Conservation (phyloP, 1,284 basidiomycete species). For the Heterobasidion annosum region DNA sequence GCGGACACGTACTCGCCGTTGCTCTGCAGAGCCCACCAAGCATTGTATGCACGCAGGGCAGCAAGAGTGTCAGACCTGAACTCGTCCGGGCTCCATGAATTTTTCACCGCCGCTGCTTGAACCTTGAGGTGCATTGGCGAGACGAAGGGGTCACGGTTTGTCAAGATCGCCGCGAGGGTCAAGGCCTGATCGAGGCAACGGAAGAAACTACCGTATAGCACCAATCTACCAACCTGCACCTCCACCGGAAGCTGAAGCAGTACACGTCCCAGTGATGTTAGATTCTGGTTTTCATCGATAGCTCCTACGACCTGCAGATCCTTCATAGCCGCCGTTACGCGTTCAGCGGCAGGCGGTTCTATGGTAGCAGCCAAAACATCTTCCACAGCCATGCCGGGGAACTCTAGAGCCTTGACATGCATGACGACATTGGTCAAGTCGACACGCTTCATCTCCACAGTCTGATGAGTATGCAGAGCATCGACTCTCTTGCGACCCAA, state of each 20-base stretch:
- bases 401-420: conserved; percentile 96
- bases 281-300: conserved; percentile 66
- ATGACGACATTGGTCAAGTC: conserved; percentile 89
- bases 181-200: conserved; percentile 86
- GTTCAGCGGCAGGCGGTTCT: conserved; percentile 79
- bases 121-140: conserved; percentile 66
- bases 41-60: conserved; percentile 74
- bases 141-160: conserved; percentile 88
- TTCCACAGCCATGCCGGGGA: conserved; percentile 82
- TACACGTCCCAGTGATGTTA: conserved; percentile 85
- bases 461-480: conserved; percentile 73
- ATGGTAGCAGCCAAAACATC: conserved; percentile 83
- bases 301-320: conserved; percentile 85
- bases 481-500: conserved; percentile 60
- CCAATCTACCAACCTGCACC: conserved; percentile 83
- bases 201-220: conserved; percentile 90
- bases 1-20: conserved; percentile 54
- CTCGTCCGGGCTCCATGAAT: conserved; percentile 70
- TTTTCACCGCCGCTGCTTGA: conserved; percentile 64
- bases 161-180: conserved; percentile 84
- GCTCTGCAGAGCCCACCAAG: conserved; percentile 71
- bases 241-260: conserved; percentile 89
- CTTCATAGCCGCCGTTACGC: conserved; percentile 77
- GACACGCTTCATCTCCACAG: conserved; percentile 95
- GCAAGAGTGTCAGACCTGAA: conserved; percentile 87